Evolutionary conservation across 176 grass and related monocot genomes (phyloP), one percentile per base, ranked within the genome.

Genomic region (Paspalum notatum): DNA sequence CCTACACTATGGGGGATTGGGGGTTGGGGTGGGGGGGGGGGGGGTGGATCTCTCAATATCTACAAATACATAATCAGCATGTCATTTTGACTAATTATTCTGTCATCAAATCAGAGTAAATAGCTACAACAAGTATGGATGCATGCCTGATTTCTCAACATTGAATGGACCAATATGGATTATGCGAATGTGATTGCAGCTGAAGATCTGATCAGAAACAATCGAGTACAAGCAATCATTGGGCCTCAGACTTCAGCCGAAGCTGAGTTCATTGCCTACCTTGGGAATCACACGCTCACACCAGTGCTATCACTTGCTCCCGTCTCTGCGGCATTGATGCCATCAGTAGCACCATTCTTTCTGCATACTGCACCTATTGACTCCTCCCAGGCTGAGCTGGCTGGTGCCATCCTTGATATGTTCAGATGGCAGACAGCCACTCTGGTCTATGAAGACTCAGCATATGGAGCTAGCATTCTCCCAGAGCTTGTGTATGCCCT

Each of bases 401-500:
- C 87, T 40, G 76, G 72, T 42, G 71, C 86, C 61, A 37, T 89
- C 46, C 60, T 89, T 62, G 76, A 71, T 11, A 12, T 38, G 67
- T 89, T 87, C 64, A 51, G 12, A 46, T 94, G 92, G 89, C 84
- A 42, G 11, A 26, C 65, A 11, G 74, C 66, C 5, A 59, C 76
- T 32, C 61, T 76, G 9, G 42, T 94, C 43, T 89, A 91, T 52
- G 89, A 94, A 53, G 77, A 91, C 21, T 86, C 88, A 3, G 40
- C 85, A 18, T 88, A 78, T 70, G 86, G 89, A 71, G 44, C 74
- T 17, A 26, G 70, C 81, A 48, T 94, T 54, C n/a, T 87, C 25
- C 72, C 81, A 6, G 80, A 25, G 13, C 77, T 91, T 37, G 48
- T 82, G n/a, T 70, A 80, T 32, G 62, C 80, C 14, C 77, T 89